A percentile compares a stretch with the other conserved stretches of the same genome.
Conservation (phyloP, 1,139 yeast species). For the Scheffersomyces titani region DNA sequence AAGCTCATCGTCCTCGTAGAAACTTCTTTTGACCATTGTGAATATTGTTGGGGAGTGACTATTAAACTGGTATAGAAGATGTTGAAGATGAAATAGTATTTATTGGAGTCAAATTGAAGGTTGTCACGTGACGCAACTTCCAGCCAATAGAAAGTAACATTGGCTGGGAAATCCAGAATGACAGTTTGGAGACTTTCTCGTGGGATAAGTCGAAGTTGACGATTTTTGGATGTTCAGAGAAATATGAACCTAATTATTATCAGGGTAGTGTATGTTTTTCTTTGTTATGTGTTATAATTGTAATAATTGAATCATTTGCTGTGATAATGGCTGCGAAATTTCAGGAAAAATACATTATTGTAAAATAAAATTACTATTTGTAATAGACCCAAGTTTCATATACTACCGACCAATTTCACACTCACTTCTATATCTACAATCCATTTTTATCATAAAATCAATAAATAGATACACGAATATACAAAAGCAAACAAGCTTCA, state of each 20-base stretch:
- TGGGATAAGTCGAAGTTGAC: not conserved
- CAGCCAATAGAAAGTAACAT: not conserved
- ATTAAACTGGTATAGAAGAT: not conserved
- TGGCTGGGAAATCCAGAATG: not conserved
- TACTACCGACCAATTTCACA: not conserved
- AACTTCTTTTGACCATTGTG: slow-evolving; percentile 34
- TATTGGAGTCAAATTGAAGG: not conserved
- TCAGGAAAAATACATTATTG: too few species aligned
- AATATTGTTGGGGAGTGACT: not conserved
- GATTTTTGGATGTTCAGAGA: not conserved
- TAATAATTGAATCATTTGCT: too few species aligned
- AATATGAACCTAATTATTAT: too few species aligned
- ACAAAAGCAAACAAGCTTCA: not conserved
- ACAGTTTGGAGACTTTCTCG: not conserved
- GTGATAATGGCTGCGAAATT: too few species aligned
- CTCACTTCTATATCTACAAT: not conserved
- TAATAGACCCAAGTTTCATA: too few species aligned
- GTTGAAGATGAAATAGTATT: not conserved
- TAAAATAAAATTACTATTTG: too few species aligned
- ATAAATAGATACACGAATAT: not conserved
- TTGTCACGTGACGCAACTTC: not conserved
- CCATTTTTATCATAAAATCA: not conserved
- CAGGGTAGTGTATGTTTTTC: too few species aligned
- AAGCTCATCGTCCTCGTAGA: slow-evolving; percentile 55
- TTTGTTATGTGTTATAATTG: too few species aligned